Conservation (phyloP, 176 grass and related monocot species). For the Eleusine coracana region DNA sequence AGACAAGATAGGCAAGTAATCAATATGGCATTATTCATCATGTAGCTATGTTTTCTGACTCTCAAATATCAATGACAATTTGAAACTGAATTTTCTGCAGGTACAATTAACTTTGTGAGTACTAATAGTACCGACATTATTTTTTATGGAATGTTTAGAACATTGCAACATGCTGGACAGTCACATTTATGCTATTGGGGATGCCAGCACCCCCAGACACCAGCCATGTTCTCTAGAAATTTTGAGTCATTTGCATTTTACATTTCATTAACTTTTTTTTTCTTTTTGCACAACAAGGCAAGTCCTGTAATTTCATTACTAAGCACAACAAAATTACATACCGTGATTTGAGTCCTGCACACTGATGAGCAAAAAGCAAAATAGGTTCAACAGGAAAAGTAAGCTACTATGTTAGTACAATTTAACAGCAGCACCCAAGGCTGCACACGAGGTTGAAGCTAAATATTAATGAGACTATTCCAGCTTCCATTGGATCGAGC, state of each 20-base stretch:
- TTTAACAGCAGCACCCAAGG: too few species aligned
- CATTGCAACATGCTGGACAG: neutral
- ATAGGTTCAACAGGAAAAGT: too few species aligned
- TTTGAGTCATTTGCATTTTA: neutral
- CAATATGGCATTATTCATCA: neutral
- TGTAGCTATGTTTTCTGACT: neutral
- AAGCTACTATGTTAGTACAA: too few species aligned
- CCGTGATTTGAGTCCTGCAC: too few species aligned
- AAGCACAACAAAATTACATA: too few species aligned
- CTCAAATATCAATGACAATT: neutral
- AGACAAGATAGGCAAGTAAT: neutral
- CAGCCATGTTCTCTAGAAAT: neutral
- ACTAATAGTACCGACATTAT: neutral
- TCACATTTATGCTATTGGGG: neutral
- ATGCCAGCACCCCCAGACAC: neutral
- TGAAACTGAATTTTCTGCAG: neutral
- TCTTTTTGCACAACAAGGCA: too few species aligned
- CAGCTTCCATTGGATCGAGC: too few species aligned
- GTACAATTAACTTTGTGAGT: neutral
- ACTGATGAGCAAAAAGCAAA: too few species aligned
- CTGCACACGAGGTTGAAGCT: too few species aligned
- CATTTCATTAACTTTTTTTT: slow-evolving; percentile 1
- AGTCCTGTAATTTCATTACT: too few species aligned
- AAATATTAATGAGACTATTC: too few species aligned
- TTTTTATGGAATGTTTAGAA: neutral